Evolutionary conservation across 2,329 filamentous ascomycete species (phyloP).

Genomic region (Capronia epimyces): DNA sequence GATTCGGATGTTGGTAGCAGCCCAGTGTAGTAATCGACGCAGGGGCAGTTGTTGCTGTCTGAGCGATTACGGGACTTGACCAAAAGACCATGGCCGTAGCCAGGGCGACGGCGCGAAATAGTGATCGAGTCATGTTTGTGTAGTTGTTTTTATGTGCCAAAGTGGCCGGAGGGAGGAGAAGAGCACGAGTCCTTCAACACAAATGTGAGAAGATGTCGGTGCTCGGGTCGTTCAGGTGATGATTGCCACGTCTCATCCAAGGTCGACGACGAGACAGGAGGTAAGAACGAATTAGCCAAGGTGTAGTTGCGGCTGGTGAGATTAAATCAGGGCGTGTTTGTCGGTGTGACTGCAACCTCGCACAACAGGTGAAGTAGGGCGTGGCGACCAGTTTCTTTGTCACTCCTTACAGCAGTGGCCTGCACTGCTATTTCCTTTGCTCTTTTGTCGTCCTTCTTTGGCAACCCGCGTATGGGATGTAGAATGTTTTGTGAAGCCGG

Average conservation of each 20-base stretch:
- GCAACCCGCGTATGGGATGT: conserved; percentile 3
- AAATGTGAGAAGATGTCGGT: neutral
- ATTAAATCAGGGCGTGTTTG: conserved; percentile 2
- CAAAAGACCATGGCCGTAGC: conserved; percentile 16
- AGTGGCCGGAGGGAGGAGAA: neutral
- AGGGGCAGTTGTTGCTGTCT: conserved; percentile 15
- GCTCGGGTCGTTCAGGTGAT: neutral
- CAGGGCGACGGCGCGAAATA: conserved; percentile 15
- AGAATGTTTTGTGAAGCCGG: conserved; percentile 4
- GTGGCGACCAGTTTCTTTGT: conserved; percentile 13
- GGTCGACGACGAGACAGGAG: neutral
- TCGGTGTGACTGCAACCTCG: conserved; percentile 6
- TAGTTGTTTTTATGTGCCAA: conserved; percentile 1
- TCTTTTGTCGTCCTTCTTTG: conserved; percentile 15
- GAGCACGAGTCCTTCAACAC: neutral
- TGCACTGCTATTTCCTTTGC: conserved; percentile 21
- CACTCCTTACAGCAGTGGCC: conserved; percentile 20
- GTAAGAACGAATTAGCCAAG: neutral
- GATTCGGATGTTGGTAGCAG: conserved; percentile 46
- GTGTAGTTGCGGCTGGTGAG: neutral
- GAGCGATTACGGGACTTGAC: conserved; percentile 15
- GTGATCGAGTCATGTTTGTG: conserved; percentile 21
- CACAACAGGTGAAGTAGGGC: conserved; percentile 5
- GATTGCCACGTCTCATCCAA: neutral
- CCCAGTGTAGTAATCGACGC: conserved; percentile 23